Evolutionary conservation across 1,284 basidiomycete species (phyloP).

Genomic region (Inonotus hispidus): DNA sequence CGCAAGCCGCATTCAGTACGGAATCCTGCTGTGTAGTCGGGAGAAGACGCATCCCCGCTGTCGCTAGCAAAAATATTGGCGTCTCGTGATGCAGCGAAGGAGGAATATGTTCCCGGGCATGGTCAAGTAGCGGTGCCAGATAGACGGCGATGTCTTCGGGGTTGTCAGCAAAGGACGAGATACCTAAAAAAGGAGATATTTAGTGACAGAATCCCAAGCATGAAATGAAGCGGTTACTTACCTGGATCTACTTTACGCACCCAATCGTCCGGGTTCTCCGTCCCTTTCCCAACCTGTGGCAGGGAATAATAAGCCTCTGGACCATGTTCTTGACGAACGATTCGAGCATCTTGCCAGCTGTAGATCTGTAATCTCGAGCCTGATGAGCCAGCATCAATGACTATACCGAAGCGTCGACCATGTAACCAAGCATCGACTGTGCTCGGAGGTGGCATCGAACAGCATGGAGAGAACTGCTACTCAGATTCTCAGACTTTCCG

Average conservation of each 20-base stretch:
- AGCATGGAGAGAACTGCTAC: neutral
- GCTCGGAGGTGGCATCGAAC: conserved; percentile 66
- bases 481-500: no score
- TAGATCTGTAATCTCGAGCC: conserved; percentile 96
- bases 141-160: conserved; percentile 70
- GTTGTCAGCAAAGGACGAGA: conserved; percentile 77
- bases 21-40: conserved; percentile 62
- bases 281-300: conserved; percentile 90
- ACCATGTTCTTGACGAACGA: conserved; percentile 41
- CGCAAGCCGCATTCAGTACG: conserved; percentile 74
- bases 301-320: conserved; percentile 46
- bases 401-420: conserved; percentile 86
- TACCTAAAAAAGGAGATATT: conserved; percentile 46
- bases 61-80: conserved; percentile 92
- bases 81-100: conserved; percentile 79
- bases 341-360: conserved; percentile 86
- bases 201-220: neutral
- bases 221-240: conserved; percentile 34
- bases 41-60: conserved; percentile 95
- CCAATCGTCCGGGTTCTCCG: conserved; percentile 78
- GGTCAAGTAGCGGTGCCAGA: conserved; percentile 77
- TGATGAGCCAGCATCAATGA: conserved; percentile 97
- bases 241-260: conserved; percentile 92
- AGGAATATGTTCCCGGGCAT: conserved; percentile 82
- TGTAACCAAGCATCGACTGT: conserved; percentile 65